Evolutionary conservation across 148 eudicot species (phyloP).

Genomic region (Talinum fruticosum): DNA sequence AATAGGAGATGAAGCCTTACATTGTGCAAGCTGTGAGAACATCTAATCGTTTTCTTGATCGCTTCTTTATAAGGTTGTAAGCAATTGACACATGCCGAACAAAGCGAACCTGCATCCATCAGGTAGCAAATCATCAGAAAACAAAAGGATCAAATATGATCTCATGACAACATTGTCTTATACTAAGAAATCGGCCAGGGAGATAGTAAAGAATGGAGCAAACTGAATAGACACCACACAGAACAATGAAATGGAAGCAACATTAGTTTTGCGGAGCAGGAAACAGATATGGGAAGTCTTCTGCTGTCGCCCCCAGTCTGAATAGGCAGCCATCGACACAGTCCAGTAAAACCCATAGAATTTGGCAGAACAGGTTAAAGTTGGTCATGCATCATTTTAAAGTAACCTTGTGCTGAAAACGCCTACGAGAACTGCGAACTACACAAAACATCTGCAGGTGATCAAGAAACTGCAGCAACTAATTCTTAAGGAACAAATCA

Average conservation of each 20-base stretch:
- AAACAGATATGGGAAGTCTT: background rate
- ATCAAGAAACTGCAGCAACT: background rate
- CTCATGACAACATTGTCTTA: background rate
- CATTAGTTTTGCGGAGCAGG: background rate
- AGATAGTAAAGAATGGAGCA: background rate
- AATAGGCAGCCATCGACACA: background rate
- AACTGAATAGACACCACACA: background rate
- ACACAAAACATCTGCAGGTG: background rate
- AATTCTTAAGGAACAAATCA: background rate
- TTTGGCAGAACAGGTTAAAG: background rate
- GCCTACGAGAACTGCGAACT: background rate
- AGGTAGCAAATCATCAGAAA: slow-evolving; percentile 22
- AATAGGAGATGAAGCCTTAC: slow-evolving; percentile 34
- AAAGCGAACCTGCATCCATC: slow-evolving; percentile 51
- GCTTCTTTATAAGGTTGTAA: slow-evolving; percentile 40
- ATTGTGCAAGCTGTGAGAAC: slow-evolving; percentile 32
- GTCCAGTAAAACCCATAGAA: background rate
- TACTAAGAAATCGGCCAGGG: background rate
- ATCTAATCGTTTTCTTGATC: slow-evolving; percentile 30
- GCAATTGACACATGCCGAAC: slow-evolving; percentile 47
- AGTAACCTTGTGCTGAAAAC: background rate
- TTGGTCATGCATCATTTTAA: background rate
- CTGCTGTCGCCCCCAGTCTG: background rate
- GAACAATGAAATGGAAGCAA: too few relatives aligned
- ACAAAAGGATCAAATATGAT: background rate